Evolutionary conservation across 768 basidiomycete species (phyloP).

Genomic region (Naematelia aurantialba): DNA sequence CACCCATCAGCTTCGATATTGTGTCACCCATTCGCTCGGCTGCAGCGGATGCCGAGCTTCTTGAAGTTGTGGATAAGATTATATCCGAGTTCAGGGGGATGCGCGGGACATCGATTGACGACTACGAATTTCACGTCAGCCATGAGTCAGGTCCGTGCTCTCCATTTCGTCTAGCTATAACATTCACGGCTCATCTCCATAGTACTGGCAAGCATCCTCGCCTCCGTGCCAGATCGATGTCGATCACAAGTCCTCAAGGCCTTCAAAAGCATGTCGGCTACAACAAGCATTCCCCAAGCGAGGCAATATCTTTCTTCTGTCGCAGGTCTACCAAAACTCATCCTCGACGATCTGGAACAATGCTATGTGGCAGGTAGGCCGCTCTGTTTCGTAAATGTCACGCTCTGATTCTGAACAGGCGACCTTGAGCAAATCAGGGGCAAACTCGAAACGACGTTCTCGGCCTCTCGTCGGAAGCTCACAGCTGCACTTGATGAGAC

Average conservation of each 20-base stretch:
- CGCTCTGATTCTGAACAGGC: constrained; percentile 16
- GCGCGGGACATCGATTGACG: constrained; percentile 20
- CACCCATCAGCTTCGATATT: constrained; percentile 42
- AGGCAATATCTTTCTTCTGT: constrained; percentile 13
- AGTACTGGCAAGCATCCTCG: constrained; percentile 34
- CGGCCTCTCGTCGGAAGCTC: constrained; percentile 18
- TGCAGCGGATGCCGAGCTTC: constrained; percentile 44
- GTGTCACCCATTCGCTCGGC: constrained; percentile 41
- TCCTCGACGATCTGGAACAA: constrained; percentile 45
- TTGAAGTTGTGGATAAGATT: constrained; percentile 45
- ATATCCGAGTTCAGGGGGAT: constrained; percentile 46
- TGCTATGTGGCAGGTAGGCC: constrained; percentile 39
- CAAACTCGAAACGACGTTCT: constrained; percentile 30
- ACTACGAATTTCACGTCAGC: constrained; percentile 46
- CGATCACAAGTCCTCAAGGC: constrained; percentile 23
- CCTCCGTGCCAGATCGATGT: constrained; percentile 23
- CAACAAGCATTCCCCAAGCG: constrained; percentile 1
- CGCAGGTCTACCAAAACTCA: constrained; percentile 25
- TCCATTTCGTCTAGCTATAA: background rate
- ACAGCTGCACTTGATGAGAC: constrained; percentile 36
- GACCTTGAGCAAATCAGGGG: constrained; percentile 25
- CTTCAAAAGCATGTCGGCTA: constrained; percentile 22
- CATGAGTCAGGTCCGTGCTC: constrained; percentile 33
- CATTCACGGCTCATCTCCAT: background rate
- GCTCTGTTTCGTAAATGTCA: background rate